A percentile compares a stretch with the other conserved stretches of the same genome.
These are phyloP conservation scores for Pseudonitzschia delicatissima DNA, from an alignment of 108 stramenopile genomes.

Conservation along the genomic window DNA sequence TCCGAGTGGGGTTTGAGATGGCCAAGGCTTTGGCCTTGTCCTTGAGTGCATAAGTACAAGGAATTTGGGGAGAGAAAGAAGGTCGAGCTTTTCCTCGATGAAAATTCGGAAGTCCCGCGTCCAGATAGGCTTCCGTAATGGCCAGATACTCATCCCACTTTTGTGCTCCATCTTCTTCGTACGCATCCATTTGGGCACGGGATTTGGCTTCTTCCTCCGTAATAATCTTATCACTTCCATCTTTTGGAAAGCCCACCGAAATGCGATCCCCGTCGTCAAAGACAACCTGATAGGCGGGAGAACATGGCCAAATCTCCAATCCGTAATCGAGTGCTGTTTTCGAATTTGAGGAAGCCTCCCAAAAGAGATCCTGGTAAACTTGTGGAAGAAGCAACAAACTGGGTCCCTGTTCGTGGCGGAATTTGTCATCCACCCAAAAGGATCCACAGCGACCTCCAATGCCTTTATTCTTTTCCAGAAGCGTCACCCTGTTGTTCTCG, in stretches of 20 bases:
- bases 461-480: slow-evolving; percentile 62
- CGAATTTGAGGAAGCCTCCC: slow-evolving; percentile 30
- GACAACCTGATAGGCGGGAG: slow-evolving; percentile 79
- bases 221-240: slow-evolving; percentile 13
- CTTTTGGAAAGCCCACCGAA: slow-evolving; percentile 61
- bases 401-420: slow-evolving; percentile 83
- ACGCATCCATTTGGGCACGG: slow-evolving; percentile 47
- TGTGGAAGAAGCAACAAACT: slow-evolving; percentile 62
- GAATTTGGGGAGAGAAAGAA: slow-evolving; percentile 64
- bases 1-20: slow-evolving; percentile 74
- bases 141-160: slow-evolving; percentile 76
- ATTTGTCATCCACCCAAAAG: slow-evolving; percentile 43
- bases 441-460: slow-evolving; percentile 72
- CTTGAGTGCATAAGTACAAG: slow-evolving; percentile 50
- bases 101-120: slow-evolving; percentile 84
- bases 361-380: slow-evolving; percentile 60
- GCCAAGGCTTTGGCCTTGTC: slow-evolving; percentile 59
- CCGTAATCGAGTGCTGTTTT: slow-evolving; percentile 51
- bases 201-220: slow-evolving; percentile 34
- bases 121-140: slow-evolving; percentile 62
- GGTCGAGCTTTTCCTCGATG: slow-evolving; percentile 73
- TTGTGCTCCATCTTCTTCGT: slow-evolving; percentile 51
- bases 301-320: slow-evolving; percentile 60
- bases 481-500: slow-evolving; percentile 24
- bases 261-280: slow-evolving; percentile 78